A percentile compares a stretch with the other conserved stretches of the same genome.
phyloP scores from a whole-genome alignment of 305 asterid genomes.

The Fraxinus sp. region DNA sequence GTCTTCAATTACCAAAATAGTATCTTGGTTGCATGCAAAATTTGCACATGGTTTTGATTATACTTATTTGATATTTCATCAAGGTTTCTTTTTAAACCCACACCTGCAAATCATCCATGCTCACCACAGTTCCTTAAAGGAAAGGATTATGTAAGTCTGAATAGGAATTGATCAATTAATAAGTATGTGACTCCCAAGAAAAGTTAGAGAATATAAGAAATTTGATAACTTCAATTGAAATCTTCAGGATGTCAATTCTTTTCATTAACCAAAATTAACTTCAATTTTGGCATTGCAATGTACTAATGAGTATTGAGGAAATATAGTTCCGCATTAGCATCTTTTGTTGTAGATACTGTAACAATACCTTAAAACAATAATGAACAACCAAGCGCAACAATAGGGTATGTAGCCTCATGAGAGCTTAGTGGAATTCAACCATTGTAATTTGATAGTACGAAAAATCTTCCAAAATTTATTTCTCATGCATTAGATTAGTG shows the following conservation, averaged over 20 bases:
- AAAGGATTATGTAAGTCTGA: no score
- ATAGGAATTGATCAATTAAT: background rate
- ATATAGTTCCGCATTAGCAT: background rate
- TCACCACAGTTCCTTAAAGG: no score
- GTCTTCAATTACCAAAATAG: background rate
- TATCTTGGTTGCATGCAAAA: background rate
- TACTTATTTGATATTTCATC: no score
- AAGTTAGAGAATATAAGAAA: background rate
- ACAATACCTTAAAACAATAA: background rate
- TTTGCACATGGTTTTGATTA: no score
- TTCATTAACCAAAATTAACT: background rate
- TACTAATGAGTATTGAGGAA: background rate
- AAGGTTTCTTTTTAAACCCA: no score
- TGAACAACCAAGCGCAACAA: background rate
- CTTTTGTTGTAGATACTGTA: background rate
- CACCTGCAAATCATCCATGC: no score
- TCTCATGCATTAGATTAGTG: background rate
- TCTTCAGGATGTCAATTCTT: background rate
- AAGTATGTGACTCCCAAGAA: background rate
- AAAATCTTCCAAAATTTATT: background rate
- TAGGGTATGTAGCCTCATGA: background rate
- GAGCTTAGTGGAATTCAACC: background rate
- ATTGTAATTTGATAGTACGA: no score
- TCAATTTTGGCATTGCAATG: background rate
- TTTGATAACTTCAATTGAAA: background rate